Evolutionary conservation across 352 stramenopile species (phyloP).

Genomic region (Pythium pyrilobum): DNA sequence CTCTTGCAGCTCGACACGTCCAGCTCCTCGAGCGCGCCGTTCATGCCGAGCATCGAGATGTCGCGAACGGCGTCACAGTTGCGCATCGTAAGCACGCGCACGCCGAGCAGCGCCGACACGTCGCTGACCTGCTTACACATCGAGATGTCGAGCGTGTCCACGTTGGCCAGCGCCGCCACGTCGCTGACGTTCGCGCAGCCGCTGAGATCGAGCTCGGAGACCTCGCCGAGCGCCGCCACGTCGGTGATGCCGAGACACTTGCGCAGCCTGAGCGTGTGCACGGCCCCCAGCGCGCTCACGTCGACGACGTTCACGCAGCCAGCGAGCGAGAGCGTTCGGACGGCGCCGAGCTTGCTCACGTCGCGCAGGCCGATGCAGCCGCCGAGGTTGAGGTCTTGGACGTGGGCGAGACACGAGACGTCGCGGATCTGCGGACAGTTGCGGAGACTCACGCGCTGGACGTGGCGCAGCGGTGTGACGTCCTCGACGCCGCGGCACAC

Average conservation of each 20-base stretch:
- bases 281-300: constrained; percentile 34
- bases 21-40: constrained; percentile 32
- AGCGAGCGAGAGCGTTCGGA: constrained; percentile 44
- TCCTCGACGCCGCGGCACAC: constrained; percentile 50
- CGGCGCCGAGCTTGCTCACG: constrained; percentile 32
- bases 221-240: constrained; percentile 37
- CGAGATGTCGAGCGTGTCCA: constrained; percentile 34
- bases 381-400: constrained; percentile 57
- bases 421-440: constrained; percentile 52
- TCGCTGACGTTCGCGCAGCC: constrained; percentile 45
- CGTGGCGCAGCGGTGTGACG: constrained; percentile 33
- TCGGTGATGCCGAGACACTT: constrained; percentile 50
- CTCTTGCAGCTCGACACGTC: constrained; percentile 48
- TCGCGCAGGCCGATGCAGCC: constrained; percentile 41
- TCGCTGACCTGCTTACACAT: constrained; percentile 31
- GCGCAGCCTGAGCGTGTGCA: constrained; percentile 50
- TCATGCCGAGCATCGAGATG: constrained; percentile 30
- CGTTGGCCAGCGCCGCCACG: constrained; percentile 34
- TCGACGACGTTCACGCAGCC: constrained; percentile 61
- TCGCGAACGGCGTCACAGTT: constrained; percentile 40
- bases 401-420: constrained; percentile 33
- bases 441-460: constrained; percentile 43
- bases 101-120: constrained; percentile 17
- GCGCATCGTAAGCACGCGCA: constrained; percentile 22
- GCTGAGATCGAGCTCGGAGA: constrained; percentile 49